Evolutionary conservation across 345 rosid species (phyloP), one percentile per base, ranked within the genome.

Genomic region (Hypericum androsaemum): DNA sequence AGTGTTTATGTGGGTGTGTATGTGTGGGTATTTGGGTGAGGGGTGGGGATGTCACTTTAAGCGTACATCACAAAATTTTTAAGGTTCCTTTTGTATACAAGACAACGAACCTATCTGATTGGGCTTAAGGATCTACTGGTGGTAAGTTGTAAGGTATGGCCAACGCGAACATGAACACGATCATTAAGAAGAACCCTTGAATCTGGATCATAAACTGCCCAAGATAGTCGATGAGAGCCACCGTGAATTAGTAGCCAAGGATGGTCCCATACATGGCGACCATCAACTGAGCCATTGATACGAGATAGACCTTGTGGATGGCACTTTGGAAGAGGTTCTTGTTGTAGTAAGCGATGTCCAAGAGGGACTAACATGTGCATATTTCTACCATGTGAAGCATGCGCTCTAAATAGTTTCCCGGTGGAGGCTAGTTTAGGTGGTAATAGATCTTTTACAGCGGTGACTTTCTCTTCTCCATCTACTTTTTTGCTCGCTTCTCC

Each of bases 401-500:
- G n/a, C n/a, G n/a, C n/a, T n/a, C n/a, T n/a, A n/a, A n/a, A n/a
- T n/a, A n/a, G n/a, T n/a, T n/a, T n/a, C n/a, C n/a, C n/a, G n/a
- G n/a, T n/a, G n/a, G n/a, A n/a, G n/a, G n/a, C n/a, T n/a, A n/a
- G n/a, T n/a, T n/a, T n/a, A n/a, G n/a, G n/a, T n/a, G n/a, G n/a
- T n/a, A n/a, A n/a, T n/a, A n/a, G n/a, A n/a, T n/a, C n/a, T n/a
- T n/a, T n/a, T n/a, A n/a, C n/a, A n/a, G n/a, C n/a, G 13, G 6
- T 10, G 48, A 12, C 15, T 8, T n/a, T 7, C 16, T 28, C 8
- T 45, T 28, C 7, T 5, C 7, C 16, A 12, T 45, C 22, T 45
- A 15, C 48, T 45, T 28, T 10, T 45, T 28, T 16, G 64, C 43
- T 43, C n/a, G n/a, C n/a, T n/a, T n/a, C n/a, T n/a, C n/a, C n/a